Evolutionary conservation across 2,329 filamentous ascomycete genomes (phyloP).

Genomic region (Westerdykella sp.): DNA sequence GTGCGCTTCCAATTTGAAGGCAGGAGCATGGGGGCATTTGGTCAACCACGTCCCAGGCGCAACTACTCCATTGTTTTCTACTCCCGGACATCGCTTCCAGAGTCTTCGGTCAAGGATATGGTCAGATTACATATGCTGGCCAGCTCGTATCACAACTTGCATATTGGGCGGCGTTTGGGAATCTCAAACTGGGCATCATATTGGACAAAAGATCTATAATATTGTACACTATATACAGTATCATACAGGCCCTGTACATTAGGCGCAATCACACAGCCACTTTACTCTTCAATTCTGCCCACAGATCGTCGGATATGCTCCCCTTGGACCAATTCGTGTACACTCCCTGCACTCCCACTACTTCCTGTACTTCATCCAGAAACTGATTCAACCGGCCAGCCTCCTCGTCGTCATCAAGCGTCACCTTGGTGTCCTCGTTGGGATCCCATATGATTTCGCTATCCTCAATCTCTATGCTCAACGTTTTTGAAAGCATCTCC

Average conservation of each 20-base stretch:
- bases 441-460: slow-evolving; percentile 80
- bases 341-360: slow-evolving; percentile 71
- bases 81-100: too few relatives aligned
- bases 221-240: slow-evolving; percentile 23
- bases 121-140: too few relatives aligned
- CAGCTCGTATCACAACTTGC: neutral
- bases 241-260: slow-evolving; percentile 11
- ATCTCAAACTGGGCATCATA: neutral
- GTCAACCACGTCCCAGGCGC: too few relatives aligned
- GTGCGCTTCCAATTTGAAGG: too few relatives aligned
- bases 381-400: slow-evolving; percentile 56
- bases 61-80: too few relatives aligned
- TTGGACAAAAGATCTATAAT: neutral
- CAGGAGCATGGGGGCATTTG: too few relatives aligned
- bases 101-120: too few relatives aligned
- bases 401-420: slow-evolving; percentile 53
- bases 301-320: slow-evolving; percentile 31
- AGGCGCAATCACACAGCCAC: slow-evolving; percentile 22
- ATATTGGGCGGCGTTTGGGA: neutral
- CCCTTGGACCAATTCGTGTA: slow-evolving; percentile 61
- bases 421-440: slow-evolving; percentile 70
- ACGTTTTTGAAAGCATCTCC: slow-evolving; percentile 55
- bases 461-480: slow-evolving; percentile 62
- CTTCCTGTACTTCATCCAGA: slow-evolving; percentile 56
- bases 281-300: slow-evolving; percentile 36